Evolutionary conservation across 495 filamentous ascomycete species (phyloP).

Genomic region (Hypoxylon crocopeplum): DNA sequence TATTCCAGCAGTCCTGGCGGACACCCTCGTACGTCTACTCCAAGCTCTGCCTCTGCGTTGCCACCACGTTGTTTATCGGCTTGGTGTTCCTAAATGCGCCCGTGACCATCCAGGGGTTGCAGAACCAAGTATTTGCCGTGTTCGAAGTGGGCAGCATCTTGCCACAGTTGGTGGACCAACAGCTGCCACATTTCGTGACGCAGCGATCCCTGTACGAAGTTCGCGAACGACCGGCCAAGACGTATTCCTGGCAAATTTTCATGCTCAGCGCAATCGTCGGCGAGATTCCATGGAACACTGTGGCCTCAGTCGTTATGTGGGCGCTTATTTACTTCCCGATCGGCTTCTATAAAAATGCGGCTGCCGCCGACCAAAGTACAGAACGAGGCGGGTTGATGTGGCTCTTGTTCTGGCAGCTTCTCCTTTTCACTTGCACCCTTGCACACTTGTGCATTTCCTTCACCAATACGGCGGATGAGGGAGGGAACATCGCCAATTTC

Average conservation of each 20-base stretch:
- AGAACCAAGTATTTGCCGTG: conserved; percentile 85
- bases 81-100: conserved; percentile 81
- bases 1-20: conserved; percentile 91
- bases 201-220: conserved; percentile 82
- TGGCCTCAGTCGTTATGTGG: conserved; percentile 72
- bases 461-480: conserved; percentile 68
- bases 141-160: conserved; percentile 83
- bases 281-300: conserved; percentile 75
- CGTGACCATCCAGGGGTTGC: conserved; percentile 74
- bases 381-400: conserved; percentile 74
- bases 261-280: conserved; percentile 76
- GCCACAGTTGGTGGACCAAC: conserved; percentile 75
- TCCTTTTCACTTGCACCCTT: conserved; percentile 72
- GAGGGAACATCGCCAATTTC: conserved; percentile 66
- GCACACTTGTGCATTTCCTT: conserved; percentile 70
- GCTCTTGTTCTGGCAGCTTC: conserved; percentile 66
- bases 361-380: conserved; percentile 56
- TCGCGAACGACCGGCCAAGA: conserved; percentile 81
- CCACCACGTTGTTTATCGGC: conserved; percentile 72
- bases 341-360: conserved; percentile 74
- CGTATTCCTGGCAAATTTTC: conserved; percentile 84
- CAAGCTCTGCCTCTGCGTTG: conserved; percentile 63
- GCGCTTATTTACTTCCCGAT: conserved; percentile 81
- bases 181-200: conserved; percentile 81
- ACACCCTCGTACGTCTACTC: conserved; percentile 85